These are phyloP conservation scores for Colletotrichum abscissum DNA, from an alignment of 2,329 filamentous ascomycete genomes.

Conservation along the genomic window DNA sequence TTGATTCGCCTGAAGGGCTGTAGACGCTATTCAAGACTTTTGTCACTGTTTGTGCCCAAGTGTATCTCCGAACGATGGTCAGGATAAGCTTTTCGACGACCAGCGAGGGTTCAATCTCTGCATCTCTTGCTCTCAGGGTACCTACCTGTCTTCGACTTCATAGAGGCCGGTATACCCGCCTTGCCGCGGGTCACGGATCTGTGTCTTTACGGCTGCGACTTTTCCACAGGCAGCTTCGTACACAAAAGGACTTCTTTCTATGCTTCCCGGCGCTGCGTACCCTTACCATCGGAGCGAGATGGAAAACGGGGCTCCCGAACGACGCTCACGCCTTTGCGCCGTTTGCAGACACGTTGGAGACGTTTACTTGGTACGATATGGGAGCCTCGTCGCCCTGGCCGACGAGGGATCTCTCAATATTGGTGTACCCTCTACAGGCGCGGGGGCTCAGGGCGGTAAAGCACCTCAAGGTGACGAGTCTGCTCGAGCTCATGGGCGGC, in stretches of 20 bases:
- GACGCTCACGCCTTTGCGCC: neutral
- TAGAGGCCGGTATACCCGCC: neutral
- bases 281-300: neutral
- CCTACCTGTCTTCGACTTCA: neutral
- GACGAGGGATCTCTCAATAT: neutral
- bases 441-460: neutral
- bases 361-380: neutral
- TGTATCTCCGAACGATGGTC: too few species aligned
- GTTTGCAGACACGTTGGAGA: neutral
- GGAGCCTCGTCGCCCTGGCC: too few species aligned
- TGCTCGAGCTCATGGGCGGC: neutral
- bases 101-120: too few species aligned
- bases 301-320: neutral
- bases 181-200: neutral
- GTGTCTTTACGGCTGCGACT: neutral
- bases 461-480: neutral
- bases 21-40: neutral
- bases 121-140: too few species aligned
- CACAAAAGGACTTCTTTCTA: neutral
- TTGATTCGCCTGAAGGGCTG: neutral
- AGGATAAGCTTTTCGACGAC: too few species aligned
- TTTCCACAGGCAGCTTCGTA: too few species aligned
- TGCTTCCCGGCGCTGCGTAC: neutral
- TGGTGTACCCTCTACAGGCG: neutral
- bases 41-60: too few species aligned